Base-by-base conservation (phyloP, 2,329 filamentous ascomycete species). In the Trichothecium sympodiale region DNA sequence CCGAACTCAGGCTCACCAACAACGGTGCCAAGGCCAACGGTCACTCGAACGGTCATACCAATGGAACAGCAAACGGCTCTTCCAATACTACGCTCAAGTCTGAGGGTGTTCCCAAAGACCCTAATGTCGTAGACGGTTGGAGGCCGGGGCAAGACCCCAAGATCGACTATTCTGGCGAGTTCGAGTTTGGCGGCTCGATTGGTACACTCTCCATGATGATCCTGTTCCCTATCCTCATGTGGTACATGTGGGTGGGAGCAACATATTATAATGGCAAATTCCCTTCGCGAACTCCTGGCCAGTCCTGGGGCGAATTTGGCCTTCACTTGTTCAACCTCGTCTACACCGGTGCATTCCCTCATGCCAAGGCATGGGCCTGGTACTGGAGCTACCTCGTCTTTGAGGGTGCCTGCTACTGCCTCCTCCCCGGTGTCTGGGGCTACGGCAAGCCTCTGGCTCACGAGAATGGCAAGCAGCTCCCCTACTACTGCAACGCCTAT, bases 201-300 rank as follows among this genome's bases (percentile, higher is more conserved):
- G 89, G 91, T 37, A 81, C 88, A 29, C 61, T 73, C 13, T 66
- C 74, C 46, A 87, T 95, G 75, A 96, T 96, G 86, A 71, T 87
- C 43, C 77, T 82, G 31, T 98, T 96, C 61, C 91, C 91, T n/a
- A 43, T 80, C 27, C 72, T 98, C 49, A 96, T 96, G 89, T 95
- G 85, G 73, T 96, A 95, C 65, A 94, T 98, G 88, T 96, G 88
- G 88, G 80, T 94, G 58, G 91, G 91, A 34, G 83, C 89, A 25
- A 88, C 80, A 34, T 94, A 89, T 64, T 98, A 95, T 62, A 67
- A 86, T 54, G 89, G 89, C 47, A 78, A 83, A 43, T 68, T 93
- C 35, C 91, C 91, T 13, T 62, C 65, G 30, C 83, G 77, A 2
- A 62, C 63, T 3, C 55, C 73, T 30, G 82, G 73, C 29, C 71